Percentiles rank a stretch among this genome's conserved stretches.
phyloP scores from a whole-genome alignment of 2,329 filamentous ascomycete species.

The Sporothrix pseudoabietina region DNA sequence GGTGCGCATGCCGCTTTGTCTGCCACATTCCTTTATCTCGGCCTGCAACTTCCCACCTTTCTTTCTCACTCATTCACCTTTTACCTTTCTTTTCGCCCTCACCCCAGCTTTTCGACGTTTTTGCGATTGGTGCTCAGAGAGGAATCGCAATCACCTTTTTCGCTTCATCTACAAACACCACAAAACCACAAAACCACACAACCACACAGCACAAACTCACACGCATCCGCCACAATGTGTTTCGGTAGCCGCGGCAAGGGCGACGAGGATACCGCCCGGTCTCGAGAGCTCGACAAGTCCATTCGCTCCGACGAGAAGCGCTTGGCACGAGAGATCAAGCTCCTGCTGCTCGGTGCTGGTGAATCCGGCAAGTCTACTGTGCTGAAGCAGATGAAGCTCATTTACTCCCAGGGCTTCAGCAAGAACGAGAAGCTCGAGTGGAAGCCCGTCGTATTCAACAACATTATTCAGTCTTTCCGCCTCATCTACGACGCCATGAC shows the following conservation, averaged over 20 bases:
- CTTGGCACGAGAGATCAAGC: slow-evolving; percentile 85
- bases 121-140: slow-evolving; percentile 1
- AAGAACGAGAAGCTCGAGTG: slow-evolving; percentile 89
- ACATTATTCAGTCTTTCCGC: slow-evolving; percentile 89
- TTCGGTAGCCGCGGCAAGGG: slow-evolving; percentile 60
- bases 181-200: not conserved
- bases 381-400: slow-evolving; percentile 98
- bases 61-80: not conserved
- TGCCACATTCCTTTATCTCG: not conserved
- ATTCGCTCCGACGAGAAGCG: slow-evolving; percentile 87
- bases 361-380: slow-evolving; percentile 97
- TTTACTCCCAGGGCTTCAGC: slow-evolving; percentile 90
- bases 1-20: not conserved
- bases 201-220: not conserved
- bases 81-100: not conserved
- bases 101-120: slow-evolving; percentile 1
- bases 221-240: slow-evolving; percentile 56
- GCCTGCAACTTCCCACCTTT: not conserved
- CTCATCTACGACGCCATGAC: slow-evolving; percentile 89
- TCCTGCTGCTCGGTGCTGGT: slow-evolving; percentile 84
- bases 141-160: not conserved
- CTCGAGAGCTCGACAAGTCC: slow-evolving; percentile 79
- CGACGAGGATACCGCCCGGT: slow-evolving; percentile 56
- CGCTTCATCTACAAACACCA: not conserved
- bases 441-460: slow-evolving; percentile 94